Evolutionary conservation across 495 filamentous ascomycete species (phyloP), one percentile per base, ranked within the genome.

Genomic region (Aspergillus egyptiacus): DNA sequence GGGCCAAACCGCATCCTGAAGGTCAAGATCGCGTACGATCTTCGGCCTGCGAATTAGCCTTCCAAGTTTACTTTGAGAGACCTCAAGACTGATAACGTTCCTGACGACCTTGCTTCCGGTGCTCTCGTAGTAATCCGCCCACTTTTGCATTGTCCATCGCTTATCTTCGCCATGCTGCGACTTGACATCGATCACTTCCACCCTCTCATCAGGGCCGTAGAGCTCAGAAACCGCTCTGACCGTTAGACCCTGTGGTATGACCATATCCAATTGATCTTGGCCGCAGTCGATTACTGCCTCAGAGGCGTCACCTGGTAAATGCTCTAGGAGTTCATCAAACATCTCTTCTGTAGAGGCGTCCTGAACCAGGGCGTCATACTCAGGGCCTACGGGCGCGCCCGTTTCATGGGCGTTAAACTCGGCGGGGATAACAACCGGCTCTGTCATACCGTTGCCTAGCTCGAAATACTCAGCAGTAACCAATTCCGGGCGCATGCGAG

Each of bases 131-230:
- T 89, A 89, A 53, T 87, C 81, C 6, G 81, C 83, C 77, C 85
- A 85, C 54, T 82, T 77, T 35, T 75, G 71, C 76, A 89, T 82
- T 35, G 78, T 82, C 85, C 85, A 88, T 45, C 72, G 71, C 59
- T 79, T 82, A 35, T 78, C 77, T 54, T 82, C 83, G 7, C 81
- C 80, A 56, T 84, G 80, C 56, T 89, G 85, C 11, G 80, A 81
- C 46, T 88, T 86, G 40, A 89, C 85, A 61, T 89, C 82, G 32
- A 89, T 88, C 25, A 89, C 84, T 44, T 85, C 81, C 10, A 89
- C 75, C 34, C 74, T 73, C 60, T 82, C 79, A 40, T 81, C 77
- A 6, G 74, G 75, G 8, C 85, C 84, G 54, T 83, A 82, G 10
- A 88, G 69, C 51, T 87, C 78, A 14, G 79, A 75, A 25, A 87